Base-by-base conservation (phyloP, 2,329 filamentous ascomycete genomes). In the Aspergillus jensenii region DNA sequence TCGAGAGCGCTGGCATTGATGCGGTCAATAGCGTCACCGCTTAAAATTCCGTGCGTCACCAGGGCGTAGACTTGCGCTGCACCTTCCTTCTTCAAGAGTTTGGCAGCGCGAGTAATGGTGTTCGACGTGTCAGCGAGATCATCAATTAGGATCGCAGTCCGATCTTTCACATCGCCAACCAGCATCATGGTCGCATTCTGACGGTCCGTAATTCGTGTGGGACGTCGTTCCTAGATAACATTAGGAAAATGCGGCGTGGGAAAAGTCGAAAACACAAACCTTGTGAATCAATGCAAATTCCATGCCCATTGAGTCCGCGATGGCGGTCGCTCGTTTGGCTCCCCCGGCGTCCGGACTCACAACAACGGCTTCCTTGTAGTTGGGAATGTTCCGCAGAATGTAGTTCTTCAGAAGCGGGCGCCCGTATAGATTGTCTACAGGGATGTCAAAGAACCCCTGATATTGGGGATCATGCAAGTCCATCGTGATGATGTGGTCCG, bases 241-340 rank as follows among this genome's bases (percentile, higher is more conserved):
- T 65, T 58, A 69, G 67, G 63, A 39, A 45, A 41, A 45, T 31
- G 54, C 37, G 7, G 25, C 12, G 37, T 7, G 31, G 23, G 31
- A 19, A 35, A 9, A 25, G 3, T 47, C 17, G 58, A 58, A 23
- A 63, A 21, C 11, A 70, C 78, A 74, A 82, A 91, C 91, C 88
- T 98, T 99, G 82, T 99, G 95, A 69, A 99, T 99, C 59, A 99
- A 85, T 48, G 95, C 95, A 79, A 99, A 98, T 59, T 95, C 91
- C 82, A 97, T 92, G 65, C 91, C 90, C 62, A 98, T 84, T 61
- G 89, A 88, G 77, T 99, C 95, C 12, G 95, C 93, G 74, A 99
- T 96, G 48, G 91, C 90, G 33, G 95, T 97, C 19, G 95, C 95
- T 65, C 95, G 87, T 82, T 99, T 99, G 47, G 95, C 95, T 63